Conservation (phyloP, 116 monocot species). For the Posidonia oceanica region DNA sequence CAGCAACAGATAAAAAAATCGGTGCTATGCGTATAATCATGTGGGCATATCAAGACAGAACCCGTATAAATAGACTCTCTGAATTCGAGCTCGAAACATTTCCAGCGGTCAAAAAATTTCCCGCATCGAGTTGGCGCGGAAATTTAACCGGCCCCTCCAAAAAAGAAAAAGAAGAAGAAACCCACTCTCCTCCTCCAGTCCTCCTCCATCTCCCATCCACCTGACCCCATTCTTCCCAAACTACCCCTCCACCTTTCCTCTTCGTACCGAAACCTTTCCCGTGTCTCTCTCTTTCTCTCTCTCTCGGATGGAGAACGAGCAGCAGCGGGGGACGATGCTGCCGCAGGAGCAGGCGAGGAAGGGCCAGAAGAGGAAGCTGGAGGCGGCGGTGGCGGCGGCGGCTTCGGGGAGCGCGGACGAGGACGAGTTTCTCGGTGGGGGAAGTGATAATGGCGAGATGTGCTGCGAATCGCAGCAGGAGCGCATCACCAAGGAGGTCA, state of each 20-base stretch:
- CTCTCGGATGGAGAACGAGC: constrained; percentile 35
- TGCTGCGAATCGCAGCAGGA: constrained; percentile 11
- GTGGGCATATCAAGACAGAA: too few species aligned
- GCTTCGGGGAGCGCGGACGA: constrained; percentile 14
- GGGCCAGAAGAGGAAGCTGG: constrained; percentile 80
- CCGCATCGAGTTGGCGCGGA: too few species aligned
- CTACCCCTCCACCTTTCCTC: background rate
- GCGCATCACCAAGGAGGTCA: constrained; percentile 40
- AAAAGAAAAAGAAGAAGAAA: too few species aligned
- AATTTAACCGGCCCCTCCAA: too few species aligned
- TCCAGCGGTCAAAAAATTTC: too few species aligned
- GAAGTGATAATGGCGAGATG: constrained; percentile 17
- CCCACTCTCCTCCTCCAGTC: too few species aligned
- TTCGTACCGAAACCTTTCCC: background rate
- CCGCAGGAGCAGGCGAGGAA: constrained; percentile 24
- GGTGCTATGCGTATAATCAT: too few species aligned
- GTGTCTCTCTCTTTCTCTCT: constrained; percentile 10
- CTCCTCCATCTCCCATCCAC: too few species aligned
- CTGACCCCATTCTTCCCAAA: too few species aligned
- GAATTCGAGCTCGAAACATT: too few species aligned
- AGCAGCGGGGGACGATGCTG: background rate
- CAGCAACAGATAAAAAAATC: too few species aligned
- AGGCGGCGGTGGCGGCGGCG: constrained; percentile 15
- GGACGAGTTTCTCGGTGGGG: constrained; percentile 8
- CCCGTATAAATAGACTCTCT: too few species aligned